Conservation (phyloP, 148 eudicot species). For the Cornus florida region DNA sequence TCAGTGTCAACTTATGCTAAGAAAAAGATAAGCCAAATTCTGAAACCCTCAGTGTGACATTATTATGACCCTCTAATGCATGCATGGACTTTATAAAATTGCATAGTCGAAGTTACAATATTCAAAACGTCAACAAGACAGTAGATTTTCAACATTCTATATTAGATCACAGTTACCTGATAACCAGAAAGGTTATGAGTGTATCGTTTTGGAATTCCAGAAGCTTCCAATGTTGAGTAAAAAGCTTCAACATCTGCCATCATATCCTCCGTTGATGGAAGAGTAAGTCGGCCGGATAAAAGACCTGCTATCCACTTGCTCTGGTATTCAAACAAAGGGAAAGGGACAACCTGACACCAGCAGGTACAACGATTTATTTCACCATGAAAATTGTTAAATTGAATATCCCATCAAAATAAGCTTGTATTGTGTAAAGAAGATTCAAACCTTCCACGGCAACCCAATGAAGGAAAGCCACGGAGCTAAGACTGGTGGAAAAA, state of each 20-base stretch:
- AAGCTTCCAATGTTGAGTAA: conserved; percentile 53
- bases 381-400: neutral
- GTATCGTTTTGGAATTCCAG: conserved; percentile 71
- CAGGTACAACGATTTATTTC: neutral
- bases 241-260: conserved; percentile 65
- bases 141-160: neutral
- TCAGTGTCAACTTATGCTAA: too few relatives aligned
- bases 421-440: neutral
- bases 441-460: conserved; percentile 76
- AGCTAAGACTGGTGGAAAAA: conserved; percentile 82
- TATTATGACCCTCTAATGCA: neutral
- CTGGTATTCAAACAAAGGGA: conserved; percentile 74
- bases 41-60: too few relatives aligned
- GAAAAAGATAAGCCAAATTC: too few relatives aligned
- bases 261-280: conserved; percentile 70
- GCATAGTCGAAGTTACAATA: neutral
- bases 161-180: conserved; percentile 37
- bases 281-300: conserved; percentile 64
- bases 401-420: neutral
- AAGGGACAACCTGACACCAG: conserved; percentile 62
- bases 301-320: conserved; percentile 88
- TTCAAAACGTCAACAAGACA: neutral
- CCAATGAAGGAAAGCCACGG: conserved; percentile 95
- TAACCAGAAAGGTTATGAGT: conserved; percentile 57
- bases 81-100: neutral